Evolutionary conservation across 768 basidiomycete genomes (phyloP).

Genomic region (Boletales sp.): DNA sequence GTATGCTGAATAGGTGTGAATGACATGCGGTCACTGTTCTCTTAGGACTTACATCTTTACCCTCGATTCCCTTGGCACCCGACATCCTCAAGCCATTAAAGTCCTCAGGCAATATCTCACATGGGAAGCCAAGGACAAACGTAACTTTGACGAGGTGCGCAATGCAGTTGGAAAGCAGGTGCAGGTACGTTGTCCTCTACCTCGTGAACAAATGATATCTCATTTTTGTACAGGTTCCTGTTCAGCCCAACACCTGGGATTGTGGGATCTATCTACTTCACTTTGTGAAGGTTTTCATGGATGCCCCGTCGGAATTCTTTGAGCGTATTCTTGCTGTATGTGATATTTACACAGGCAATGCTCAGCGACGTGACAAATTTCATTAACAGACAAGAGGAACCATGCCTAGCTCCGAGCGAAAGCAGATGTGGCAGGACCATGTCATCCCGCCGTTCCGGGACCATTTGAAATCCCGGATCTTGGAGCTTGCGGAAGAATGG

Average conservation of each 20-base stretch:
- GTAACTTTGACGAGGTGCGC: slow-evolving; percentile 36
- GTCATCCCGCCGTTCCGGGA: slow-evolving; percentile 47
- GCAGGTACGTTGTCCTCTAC: slow-evolving; percentile 37
- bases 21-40: neutral
- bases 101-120: slow-evolving; percentile 65
- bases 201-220: neutral
- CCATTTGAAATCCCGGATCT: slow-evolving; percentile 39
- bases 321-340: slow-evolving; percentile 41
- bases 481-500: slow-evolving; percentile 51
- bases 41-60: slow-evolving; percentile 77
- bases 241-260: slow-evolving; percentile 86
- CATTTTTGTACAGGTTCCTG: slow-evolving; percentile 60
- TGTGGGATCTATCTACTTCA: slow-evolving; percentile 93
- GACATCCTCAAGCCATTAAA: slow-evolving; percentile 63
- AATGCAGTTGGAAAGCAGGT: slow-evolving; percentile 46
- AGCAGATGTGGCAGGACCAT: slow-evolving; percentile 50
- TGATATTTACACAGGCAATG: neutral
- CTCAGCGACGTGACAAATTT: neutral
- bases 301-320: slow-evolving; percentile 50
- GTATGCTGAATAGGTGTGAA: neutral
- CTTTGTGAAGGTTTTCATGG: slow-evolving; percentile 75
- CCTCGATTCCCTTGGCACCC: slow-evolving; percentile 80
- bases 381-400: slow-evolving; percentile 30
- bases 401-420: slow-evolving; percentile 36
- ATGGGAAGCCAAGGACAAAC: slow-evolving; percentile 77